A percentile compares a stretch with the other conserved stretches of the same genome.
phyloP scores from a whole-genome alignment of 2,329 filamentous ascomycete genomes.

The Arthroderma sp. region DNA sequence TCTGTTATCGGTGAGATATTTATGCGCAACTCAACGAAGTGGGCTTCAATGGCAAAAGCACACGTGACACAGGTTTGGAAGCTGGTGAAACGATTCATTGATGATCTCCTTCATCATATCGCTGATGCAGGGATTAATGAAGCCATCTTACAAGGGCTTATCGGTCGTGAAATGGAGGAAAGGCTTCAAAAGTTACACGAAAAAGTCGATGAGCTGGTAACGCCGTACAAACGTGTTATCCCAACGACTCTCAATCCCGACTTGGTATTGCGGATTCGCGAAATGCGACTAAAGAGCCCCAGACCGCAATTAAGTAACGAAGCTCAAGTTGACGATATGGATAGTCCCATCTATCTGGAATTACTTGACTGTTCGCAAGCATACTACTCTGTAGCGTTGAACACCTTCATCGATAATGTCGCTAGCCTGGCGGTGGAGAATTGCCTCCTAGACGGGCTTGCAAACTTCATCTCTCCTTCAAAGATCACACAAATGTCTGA shows the following conservation, averaged over 20 bases:
- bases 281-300: constrained; percentile 5
- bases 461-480: constrained; percentile 20
- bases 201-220: constrained; percentile 14
- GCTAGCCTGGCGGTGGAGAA: constrained; percentile 25
- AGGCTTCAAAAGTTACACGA: constrained; percentile 10
- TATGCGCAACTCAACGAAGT: constrained; percentile 25
- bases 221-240: constrained; percentile 12
- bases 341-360: constrained; percentile 9
- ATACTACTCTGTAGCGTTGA: constrained; percentile 16
- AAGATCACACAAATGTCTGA: constrained; percentile 21
- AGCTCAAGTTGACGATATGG: constrained; percentile 1
- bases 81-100: constrained; percentile 10
- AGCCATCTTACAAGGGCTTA: constrained; percentile 12
- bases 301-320: constrained; percentile 1
- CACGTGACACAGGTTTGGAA: constrained; percentile 12
- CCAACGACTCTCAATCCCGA: constrained; percentile 11
- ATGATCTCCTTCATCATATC: constrained; percentile 12
- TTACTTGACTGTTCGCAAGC: constrained; percentile 14
- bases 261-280: constrained; percentile 3
- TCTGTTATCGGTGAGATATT: constrained; percentile 28
- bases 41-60: constrained; percentile 19
- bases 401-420: constrained; percentile 26
- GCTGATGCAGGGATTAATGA: constrained; percentile 9
- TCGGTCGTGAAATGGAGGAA: constrained; percentile 11
- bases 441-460: constrained; percentile 24